Percentiles rank a stretch among this genome's conserved stretches.
Evolutionary conservation across 2,329 filamentous ascomycete species (phyloP).

Genomic region (Didymella sp.): DNA sequence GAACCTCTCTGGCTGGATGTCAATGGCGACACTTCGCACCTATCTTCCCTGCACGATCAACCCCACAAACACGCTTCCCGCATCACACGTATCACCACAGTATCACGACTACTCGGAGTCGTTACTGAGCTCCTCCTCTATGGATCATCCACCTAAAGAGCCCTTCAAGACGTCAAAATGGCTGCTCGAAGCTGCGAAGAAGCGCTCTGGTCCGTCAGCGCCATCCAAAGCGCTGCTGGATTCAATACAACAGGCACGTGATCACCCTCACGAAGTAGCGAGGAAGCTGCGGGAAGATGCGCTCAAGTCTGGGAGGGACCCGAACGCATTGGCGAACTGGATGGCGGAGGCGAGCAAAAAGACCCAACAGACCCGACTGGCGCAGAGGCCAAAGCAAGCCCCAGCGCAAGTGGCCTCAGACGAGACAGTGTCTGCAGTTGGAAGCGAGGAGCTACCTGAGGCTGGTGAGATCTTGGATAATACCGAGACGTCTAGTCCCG

Average conservation of each 20-base stretch:
- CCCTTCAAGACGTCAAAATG: neutral
- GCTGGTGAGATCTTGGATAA: neutral
- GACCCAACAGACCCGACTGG: neutral
- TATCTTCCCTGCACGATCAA: neutral
- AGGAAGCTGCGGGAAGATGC: neutral
- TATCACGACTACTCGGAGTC: neutral
- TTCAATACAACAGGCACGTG: neutral
- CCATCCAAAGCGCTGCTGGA: neutral
- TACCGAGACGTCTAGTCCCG: neutral
- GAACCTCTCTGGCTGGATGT: neutral
- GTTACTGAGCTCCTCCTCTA: neutral
- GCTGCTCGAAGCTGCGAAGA: slow-evolving; percentile 5
- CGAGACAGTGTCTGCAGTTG: neutral
- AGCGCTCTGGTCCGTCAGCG: slow-evolving; percentile 4
- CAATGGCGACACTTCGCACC: neutral
- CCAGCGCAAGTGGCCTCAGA: neutral
- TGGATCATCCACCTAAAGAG: neutral
- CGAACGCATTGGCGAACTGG: neutral
- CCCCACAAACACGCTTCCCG: neutral
- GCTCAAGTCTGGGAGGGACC: neutral
- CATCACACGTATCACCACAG: neutral
- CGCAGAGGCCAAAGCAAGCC: neutral
- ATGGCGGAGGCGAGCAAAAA: neutral
- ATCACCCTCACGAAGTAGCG: neutral
- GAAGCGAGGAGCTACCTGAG: neutral